Evolutionary conservation across 176 grass and related monocot genomes (phyloP).

Genomic region (Carex parvula): DNA sequence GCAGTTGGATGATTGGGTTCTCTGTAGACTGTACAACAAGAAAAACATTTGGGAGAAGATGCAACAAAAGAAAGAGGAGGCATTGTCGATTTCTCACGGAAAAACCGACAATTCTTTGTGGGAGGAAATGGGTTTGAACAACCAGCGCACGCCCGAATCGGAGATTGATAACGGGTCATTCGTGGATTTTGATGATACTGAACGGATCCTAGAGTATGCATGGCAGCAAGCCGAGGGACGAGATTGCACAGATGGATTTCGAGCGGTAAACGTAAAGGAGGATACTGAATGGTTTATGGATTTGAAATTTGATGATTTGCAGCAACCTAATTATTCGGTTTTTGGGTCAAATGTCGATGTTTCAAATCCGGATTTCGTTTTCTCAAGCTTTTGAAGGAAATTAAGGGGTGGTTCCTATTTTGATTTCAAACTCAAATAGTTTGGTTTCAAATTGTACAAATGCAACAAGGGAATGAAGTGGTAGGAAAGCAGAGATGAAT

Average conservation of each 20-base stretch:
- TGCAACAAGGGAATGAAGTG: not conserved
- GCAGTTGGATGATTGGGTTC: slow-evolving; percentile 82
- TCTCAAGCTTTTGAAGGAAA: slow-evolving; percentile 22
- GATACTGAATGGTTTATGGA: slow-evolving; percentile 56
- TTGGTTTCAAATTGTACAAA: slow-evolving; percentile 3
- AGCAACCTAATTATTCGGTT: not conserved
- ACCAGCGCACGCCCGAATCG: slow-evolving; percentile 57
- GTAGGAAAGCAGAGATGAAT: not conserved
- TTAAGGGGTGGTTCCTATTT: not conserved
- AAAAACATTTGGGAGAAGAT: slow-evolving; percentile 79
- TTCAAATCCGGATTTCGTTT: slow-evolving; percentile 19
- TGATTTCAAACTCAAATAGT: not conserved
- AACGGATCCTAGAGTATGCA: not conserved
- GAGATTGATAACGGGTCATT: slow-evolving; percentile 59
- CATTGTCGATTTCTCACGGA: not conserved
- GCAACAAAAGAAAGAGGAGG: slow-evolving; percentile 32
- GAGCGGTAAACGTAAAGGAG: not conserved
- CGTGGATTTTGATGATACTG: slow-evolving; percentile 25
- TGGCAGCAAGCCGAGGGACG: slow-evolving; percentile 19
- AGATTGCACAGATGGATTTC: slow-evolving; percentile 19
- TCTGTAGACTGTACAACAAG: slow-evolving; percentile 76
- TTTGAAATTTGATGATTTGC: slow-evolving; percentile 65
- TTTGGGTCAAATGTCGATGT: slow-evolving; percentile 18
- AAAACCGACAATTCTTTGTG: slow-evolving; percentile 19
- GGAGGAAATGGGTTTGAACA: slow-evolving; percentile 37